Evolutionary conservation across 2,329 filamentous ascomycete genomes (phyloP).

Genomic region (Paecilomyces fulvus): DNA sequence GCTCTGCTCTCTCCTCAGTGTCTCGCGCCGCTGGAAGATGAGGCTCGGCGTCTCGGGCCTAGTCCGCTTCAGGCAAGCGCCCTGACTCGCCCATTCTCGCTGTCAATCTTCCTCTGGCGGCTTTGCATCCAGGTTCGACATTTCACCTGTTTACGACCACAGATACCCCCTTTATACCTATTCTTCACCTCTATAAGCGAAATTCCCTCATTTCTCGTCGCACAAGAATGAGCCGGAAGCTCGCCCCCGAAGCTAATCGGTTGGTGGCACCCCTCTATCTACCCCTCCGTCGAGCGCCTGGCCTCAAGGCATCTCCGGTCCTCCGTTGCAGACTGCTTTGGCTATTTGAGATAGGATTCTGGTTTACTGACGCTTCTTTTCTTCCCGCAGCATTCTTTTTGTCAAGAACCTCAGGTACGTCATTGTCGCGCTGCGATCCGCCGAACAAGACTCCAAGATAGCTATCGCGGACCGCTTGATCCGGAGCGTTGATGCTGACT

Average conservation of each 20-base stretch:
- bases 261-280: constrained; percentile 43
- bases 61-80: background rate
- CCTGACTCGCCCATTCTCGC: constrained; percentile 11
- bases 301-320: background rate
- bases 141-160: constrained; percentile 6
- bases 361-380: constrained; percentile 2
- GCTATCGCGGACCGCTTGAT: constrained; percentile 1
- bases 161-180: constrained; percentile 11
- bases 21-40: background rate
- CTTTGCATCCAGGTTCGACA: constrained; percentile 5
- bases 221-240: constrained; percentile 53
- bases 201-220: constrained; percentile 5
- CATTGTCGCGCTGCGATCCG: constrained; percentile 5
- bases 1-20: constrained; percentile 6
- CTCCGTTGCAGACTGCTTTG: background rate
- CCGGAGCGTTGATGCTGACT: constrained; percentile 6
- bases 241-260: constrained; percentile 99
- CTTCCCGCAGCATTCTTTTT: constrained; percentile 77
- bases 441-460: constrained; percentile 3
- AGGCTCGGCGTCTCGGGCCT: background rate
- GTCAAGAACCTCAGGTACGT: constrained; percentile 97
- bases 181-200: constrained; percentile 1
- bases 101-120: constrained; percentile 6
- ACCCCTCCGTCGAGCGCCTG: constrained; percentile 16
- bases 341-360: background rate